A percentile compares a stretch with the other conserved stretches of the same genome.
phyloP scores from a whole-genome alignment of 163 green algal genomes.

The Chlorella variabilis region DNA sequence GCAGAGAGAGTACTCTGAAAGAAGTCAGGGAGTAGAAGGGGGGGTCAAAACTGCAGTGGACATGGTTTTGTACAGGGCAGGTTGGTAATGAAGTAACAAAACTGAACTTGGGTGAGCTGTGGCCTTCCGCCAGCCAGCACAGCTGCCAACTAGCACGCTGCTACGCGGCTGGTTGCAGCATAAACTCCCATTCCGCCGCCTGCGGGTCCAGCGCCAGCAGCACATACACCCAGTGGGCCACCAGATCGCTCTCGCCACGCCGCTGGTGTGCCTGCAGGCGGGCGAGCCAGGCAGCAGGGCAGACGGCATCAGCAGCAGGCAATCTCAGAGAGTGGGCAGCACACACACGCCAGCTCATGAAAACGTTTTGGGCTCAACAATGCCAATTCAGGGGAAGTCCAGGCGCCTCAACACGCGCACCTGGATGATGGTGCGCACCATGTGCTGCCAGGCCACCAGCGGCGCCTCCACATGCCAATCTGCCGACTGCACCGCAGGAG shows the following conservation, averaged over 20 bases:
- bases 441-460: constrained; percentile 41
- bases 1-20: too few species aligned
- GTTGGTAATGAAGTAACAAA: too few species aligned
- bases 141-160: too few species aligned
- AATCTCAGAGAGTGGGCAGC: neutral
- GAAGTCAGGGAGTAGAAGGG: too few species aligned
- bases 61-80: too few species aligned
- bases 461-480: constrained; percentile 1
- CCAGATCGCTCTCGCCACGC: constrained; percentile 74
- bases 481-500: neutral
- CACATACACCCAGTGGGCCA: constrained; percentile 80
- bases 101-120: too few species aligned
- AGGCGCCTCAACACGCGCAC: neutral
- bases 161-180: constrained; percentile 10
- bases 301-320: neutral
- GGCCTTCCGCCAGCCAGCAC: too few species aligned
- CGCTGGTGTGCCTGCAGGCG: constrained; percentile 59
- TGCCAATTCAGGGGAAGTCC: too few species aligned
- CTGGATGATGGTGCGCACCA: constrained; percentile 33
- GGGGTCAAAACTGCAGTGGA: too few species aligned
- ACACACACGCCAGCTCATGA: too few species aligned
- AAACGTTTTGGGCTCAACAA: too few species aligned
- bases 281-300: neutral
- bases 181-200: constrained; percentile 60
- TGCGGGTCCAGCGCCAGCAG: constrained; percentile 68